These are phyloP conservation scores for Tylopilus felleus DNA, from an alignment of 768 basidiomycete genomes.

Conservation along the genomic window DNA sequence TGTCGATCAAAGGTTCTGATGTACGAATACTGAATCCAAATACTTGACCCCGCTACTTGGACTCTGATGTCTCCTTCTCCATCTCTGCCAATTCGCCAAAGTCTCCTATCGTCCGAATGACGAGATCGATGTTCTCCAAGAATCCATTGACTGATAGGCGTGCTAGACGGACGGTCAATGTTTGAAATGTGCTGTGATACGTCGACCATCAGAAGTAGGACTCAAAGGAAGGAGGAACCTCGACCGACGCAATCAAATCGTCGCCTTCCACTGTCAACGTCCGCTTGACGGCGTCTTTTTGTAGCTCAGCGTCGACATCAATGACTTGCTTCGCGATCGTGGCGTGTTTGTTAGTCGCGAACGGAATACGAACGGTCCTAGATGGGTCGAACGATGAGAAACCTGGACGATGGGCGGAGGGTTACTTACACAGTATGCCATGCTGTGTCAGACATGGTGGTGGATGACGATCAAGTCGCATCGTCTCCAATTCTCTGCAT, in stretches of 20 bases:
- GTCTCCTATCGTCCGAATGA: constrained; percentile 75
- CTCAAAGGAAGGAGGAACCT: background rate
- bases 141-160: constrained; percentile 82
- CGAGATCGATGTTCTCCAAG: constrained; percentile 85
- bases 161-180: constrained; percentile 80
- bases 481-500: background rate
- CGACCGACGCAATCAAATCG: constrained; percentile 70
- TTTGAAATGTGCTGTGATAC: constrained; percentile 58
- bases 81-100: constrained; percentile 67
- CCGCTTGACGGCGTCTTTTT: constrained; percentile 75
- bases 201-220: constrained; percentile 1
- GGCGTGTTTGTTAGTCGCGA: constrained; percentile 71
- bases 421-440: constrained; percentile 57
- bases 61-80: background rate
- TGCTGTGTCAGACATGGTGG: constrained; percentile 25
- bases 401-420: background rate
- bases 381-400: constrained; percentile 7
- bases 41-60: constrained; percentile 7
- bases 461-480: constrained; percentile 1
- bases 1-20: constrained; percentile 16
- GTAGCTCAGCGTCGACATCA: constrained; percentile 83
- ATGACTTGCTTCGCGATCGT: constrained; percentile 78
- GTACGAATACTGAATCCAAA: constrained; percentile 12
- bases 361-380: constrained; percentile 75
- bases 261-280: constrained; percentile 64